Base-by-base conservation (phyloP, 2,329 filamentous ascomycete genomes). In the Penicillium sp. region DNA sequence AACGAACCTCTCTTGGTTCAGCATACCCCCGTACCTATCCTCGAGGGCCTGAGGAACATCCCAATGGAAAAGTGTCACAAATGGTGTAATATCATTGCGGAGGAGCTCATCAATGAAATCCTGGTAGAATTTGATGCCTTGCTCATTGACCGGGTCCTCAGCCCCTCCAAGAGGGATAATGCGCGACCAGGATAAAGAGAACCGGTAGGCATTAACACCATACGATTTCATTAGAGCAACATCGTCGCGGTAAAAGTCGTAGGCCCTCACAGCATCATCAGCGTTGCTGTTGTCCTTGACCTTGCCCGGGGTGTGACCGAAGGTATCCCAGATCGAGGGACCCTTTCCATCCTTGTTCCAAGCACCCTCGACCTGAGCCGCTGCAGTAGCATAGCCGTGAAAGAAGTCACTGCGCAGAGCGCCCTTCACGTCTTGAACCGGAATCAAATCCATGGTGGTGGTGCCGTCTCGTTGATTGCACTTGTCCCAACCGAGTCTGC, bases 41-140 rank as follows among this genome's bases (percentile, higher is more conserved):
- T 94, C 87, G 31, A 94, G 82, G 47, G 80, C 87, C 68, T 91
- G 87, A 3, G 91, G 91, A 15, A 92, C 83, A 78, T 94, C 91
- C 91, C 91, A 94, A 78, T 94, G 91, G 76, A 90, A 90, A 19
- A 95, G 82, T 1, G 91, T 94, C 71, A 93, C 86, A 75, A 93
- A 88, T 1, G 91, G 91, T 19, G 83, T 86, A 70, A 94, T 93
- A 62, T 86, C 90, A 19, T 88, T 89, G 7, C 83, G 88, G 45
- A 91, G 82, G 53, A 94, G 84, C 72, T 91, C 89, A 72, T 93
- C 89, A 53, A 92, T 88, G 64, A 93, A 87, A 69, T 88, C 86
- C 69, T 87, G 83, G 76, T 94, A 94, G 80, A 90, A 90, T 68
- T 89, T 85, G 49, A 94, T 79, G n/a, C 91, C 91, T 61, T 85